Conservation (phyloP, 257 asterid genomes). For the Voacanga thouarsii region DNA sequence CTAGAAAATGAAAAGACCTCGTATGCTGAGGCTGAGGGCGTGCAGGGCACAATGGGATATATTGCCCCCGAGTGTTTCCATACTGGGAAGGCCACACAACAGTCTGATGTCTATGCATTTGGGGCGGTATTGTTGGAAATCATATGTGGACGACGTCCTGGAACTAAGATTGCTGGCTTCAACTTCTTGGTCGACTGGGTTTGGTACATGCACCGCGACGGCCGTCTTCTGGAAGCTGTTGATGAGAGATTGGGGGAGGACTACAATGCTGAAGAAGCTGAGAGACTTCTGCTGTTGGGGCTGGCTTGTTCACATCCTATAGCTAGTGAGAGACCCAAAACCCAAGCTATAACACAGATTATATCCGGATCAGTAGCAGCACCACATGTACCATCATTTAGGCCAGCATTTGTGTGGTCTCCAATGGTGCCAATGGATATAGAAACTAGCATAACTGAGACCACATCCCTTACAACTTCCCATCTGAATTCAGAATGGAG, state of each 20-base stretch:
- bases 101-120: conserved; percentile 82
- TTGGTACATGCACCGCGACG: conserved; percentile 81
- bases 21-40: conserved; percentile 79
- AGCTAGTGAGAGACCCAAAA: conserved; percentile 36
- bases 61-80: conserved; percentile 96
- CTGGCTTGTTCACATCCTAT: conserved; percentile 48
- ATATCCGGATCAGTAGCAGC: conserved; percentile 23
- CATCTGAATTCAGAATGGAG: conserved; percentile 57
- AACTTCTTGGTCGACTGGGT: conserved; percentile 77
- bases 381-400: conserved; percentile 37
- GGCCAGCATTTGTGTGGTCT: conserved; percentile 47
- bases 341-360: conserved; percentile 32
- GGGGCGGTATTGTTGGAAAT: conserved; percentile 81
- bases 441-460: conserved; percentile 21
- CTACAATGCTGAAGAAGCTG: conserved; percentile 34
- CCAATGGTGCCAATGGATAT: conserved; percentile 16
- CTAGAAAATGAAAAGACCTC: conserved; percentile 81
- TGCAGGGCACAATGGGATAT: conserved; percentile 84
- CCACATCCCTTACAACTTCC: conserved; percentile 37
- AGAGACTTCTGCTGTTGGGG: conserved; percentile 36
- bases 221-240: conserved; percentile 64
- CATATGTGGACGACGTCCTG: conserved; percentile 75
- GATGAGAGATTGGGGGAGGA: conserved; percentile 49
- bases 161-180: conserved; percentile 49
- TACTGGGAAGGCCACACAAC: conserved; percentile 82